These are phyloP conservation scores for Pleurostoma richardsiae DNA, from an alignment of 2,329 filamentous ascomycete genomes.

Conservation along the genomic window DNA sequence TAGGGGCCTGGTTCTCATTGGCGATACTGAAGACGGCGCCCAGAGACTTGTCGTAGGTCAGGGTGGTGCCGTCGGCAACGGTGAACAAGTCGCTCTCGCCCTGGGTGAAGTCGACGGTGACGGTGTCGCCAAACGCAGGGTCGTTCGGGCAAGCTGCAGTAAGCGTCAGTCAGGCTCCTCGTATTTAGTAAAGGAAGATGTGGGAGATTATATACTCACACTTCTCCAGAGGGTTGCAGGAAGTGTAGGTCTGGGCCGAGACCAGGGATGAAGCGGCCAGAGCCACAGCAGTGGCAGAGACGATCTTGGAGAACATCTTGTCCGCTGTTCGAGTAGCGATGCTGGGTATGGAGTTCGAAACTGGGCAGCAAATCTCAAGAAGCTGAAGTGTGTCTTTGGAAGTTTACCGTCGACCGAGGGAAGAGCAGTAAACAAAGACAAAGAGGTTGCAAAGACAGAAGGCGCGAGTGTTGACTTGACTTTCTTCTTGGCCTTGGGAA, in stretches of 20 bases:
- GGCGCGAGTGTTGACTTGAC: too few relatives aligned
- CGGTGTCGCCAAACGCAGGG: conserved; percentile 64
- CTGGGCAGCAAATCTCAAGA: background rate
- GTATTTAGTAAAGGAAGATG: conserved; percentile 9
- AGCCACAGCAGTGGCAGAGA: conserved; percentile 39
- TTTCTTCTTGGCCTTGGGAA: too few relatives aligned
- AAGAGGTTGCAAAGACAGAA: too few relatives aligned
- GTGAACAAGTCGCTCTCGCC: conserved; percentile 57
- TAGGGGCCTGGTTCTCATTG: conserved; percentile 58
- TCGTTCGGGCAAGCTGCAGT: conserved; percentile 62
- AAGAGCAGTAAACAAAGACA: too few relatives aligned
- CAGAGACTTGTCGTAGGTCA: conserved; percentile 37
- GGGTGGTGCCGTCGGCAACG: conserved; percentile 37
- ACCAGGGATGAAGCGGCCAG: conserved; percentile 44
- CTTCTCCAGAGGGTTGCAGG: conserved; percentile 50
- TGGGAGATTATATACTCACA: conserved; percentile 25
- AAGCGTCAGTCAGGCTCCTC: background rate
- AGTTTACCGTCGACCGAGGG: too few relatives aligned
- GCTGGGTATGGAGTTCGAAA: background rate
- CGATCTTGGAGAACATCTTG: conserved; percentile 40
- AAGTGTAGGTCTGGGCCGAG: conserved; percentile 51
- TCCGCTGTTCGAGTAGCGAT: conserved; percentile 1
- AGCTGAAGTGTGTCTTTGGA: background rate
- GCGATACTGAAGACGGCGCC: conserved; percentile 64
- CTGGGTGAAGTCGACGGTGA: conserved; percentile 70